Percentiles rank a stretch among this genome's conserved stretches.
phyloP scores from a whole-genome alignment of 192 early-diverging fungal species.

The Haplosporangium gracile region DNA sequence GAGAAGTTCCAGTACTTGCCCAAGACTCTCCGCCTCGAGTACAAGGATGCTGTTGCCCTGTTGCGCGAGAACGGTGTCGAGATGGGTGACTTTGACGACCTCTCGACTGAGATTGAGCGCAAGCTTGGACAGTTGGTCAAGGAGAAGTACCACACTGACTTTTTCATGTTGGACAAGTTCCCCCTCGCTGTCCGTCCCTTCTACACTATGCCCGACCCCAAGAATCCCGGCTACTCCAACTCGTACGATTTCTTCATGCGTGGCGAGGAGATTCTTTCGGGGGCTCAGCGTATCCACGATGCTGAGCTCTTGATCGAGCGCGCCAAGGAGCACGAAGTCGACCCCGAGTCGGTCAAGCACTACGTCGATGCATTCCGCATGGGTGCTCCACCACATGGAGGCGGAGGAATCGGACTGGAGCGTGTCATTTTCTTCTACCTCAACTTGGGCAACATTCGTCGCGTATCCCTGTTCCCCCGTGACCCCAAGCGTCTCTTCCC shows the following conservation, averaged over 20 bases:
- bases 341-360: constrained; percentile 84
- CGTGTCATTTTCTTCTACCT: constrained; percentile 98
- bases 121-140: constrained; percentile 89
- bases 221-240: constrained; percentile 92
- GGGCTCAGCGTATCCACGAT: constrained; percentile 99
- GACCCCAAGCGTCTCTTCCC: constrained; percentile 95
- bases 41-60: constrained; percentile 90
- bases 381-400: constrained; percentile 97
- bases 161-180: constrained; percentile 99
- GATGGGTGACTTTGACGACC: constrained; percentile 94
- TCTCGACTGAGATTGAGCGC: constrained; percentile 90
- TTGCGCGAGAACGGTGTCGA: constrained; percentile 90
- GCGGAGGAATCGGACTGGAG: constrained; percentile 97
- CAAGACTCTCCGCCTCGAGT: constrained; percentile 88
- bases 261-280: constrained; percentile 98
- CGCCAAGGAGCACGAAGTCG: constrained; percentile 81
- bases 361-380: constrained; percentile 98
- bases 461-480: constrained; percentile 94
- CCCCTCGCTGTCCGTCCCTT: constrained; percentile 95
- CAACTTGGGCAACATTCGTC: constrained; percentile 94
- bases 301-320: constrained; percentile 83
- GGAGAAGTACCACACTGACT: constrained; percentile 97
- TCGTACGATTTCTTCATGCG: constrained; percentile 99
- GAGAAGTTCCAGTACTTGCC: constrained; percentile 89
- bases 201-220: constrained; percentile 99